A percentile compares a stretch with the other conserved stretches of the same genome.
phyloP scores from a whole-genome alignment of 306 rosid species.

The Rosa lucieae region DNA sequence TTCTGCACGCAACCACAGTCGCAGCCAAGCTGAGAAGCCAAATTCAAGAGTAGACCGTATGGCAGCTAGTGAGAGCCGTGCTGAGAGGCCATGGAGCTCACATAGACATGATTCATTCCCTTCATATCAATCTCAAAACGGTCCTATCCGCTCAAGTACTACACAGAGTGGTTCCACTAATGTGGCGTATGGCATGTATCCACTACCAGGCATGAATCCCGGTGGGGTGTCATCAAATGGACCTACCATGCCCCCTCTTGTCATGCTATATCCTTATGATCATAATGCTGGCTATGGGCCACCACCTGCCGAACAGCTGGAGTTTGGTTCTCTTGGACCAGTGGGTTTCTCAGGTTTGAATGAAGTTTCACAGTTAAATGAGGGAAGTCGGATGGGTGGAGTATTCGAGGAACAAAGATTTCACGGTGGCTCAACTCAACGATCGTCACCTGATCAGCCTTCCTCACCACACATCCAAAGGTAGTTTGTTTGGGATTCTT shows the following conservation, averaged over 20 bases:
- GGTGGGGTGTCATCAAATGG: slow-evolving; percentile 74
- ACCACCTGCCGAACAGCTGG: slow-evolving; percentile 72
- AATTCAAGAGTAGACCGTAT: slow-evolving; percentile 64
- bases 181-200: slow-evolving; percentile 74
- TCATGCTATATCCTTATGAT: slow-evolving; percentile 85
- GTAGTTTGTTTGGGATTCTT: slow-evolving; percentile 39
- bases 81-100: slow-evolving; percentile 76
- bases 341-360: slow-evolving; percentile 62
- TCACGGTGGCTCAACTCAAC: slow-evolving; percentile 62
- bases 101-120: slow-evolving; percentile 64
- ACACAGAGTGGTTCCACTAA: slow-evolving; percentile 55
- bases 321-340: slow-evolving; percentile 89
- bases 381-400: slow-evolving; percentile 54
- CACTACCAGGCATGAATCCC: slow-evolving; percentile 69
- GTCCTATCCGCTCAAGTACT: slow-evolving; percentile 67
- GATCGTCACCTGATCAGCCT: slow-evolving; percentile 82
- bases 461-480: slow-evolving; percentile 79
- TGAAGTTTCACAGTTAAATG: slow-evolving; percentile 61
- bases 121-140: slow-evolving; percentile 66
- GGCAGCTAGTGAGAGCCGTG: slow-evolving; percentile 62
- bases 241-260: slow-evolving; percentile 69
- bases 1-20: slow-evolving; percentile 68
- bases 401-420: slow-evolving; percentile 75
- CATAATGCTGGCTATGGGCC: slow-evolving; percentile 54
- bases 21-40: slow-evolving; percentile 64